Evolutionary conservation across 1,284 basidiomycete species (phyloP).

Genomic region (Wallemia ichthyophaga): DNA sequence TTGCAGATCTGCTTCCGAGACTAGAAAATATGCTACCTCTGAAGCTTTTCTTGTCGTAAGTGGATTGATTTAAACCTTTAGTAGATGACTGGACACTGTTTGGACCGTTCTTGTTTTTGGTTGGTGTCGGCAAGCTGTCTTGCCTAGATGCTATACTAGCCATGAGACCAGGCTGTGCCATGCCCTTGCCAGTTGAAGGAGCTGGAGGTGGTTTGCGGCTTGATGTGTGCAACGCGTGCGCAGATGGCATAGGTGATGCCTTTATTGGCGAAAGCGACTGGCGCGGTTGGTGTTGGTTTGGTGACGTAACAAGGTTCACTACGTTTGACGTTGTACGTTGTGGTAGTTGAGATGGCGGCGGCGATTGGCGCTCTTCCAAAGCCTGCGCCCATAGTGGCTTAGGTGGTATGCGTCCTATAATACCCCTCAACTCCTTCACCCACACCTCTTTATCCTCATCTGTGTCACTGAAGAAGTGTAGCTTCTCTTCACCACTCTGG

Average conservation of each 20-base stretch:
- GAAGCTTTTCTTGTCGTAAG: neutral
- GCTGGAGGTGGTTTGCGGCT: neutral
- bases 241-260: neutral
- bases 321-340: neutral
- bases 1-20: neutral
- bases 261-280: neutral
- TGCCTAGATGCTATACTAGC: neutral
- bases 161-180: neutral
- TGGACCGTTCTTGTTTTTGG: neutral
- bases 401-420: conserved; percentile 58
- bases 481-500: conserved; percentile 35
- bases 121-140: neutral
- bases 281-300: neutral
- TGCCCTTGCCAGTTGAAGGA: neutral
- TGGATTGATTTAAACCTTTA: neutral
- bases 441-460: conserved; percentile 63
- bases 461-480: conserved; percentile 58
- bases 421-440: conserved; percentile 45
- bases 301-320: neutral
- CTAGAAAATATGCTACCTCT: neutral
- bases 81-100: neutral
- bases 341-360: neutral
- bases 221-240: neutral
- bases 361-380: neutral
- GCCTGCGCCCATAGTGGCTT: conserved; percentile 63